Base-by-base conservation (phyloP, 257 asterid genomes). In the Gentiana macrophylla region DNA sequence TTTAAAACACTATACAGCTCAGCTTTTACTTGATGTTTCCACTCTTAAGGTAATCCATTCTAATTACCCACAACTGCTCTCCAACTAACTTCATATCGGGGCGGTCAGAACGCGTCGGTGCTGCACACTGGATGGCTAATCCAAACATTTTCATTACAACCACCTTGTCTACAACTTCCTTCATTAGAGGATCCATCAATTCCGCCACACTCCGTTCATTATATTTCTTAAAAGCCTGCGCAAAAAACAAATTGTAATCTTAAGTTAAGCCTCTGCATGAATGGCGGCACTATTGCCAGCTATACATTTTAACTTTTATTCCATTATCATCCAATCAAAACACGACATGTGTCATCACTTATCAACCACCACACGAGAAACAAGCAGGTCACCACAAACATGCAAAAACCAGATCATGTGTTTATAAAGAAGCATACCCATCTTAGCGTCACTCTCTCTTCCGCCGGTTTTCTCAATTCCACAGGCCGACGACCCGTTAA, bases 401-500 rank as follows among this genome's bases (percentile, higher is more conserved):
- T 24, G 8, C 24, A 74, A 52, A 63, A 49, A 33, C 45, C 24
- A 0, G 24, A 24, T 24, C 24, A 50, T 62, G 5, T 7, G 46
- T 41, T 41, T 45, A 65, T 11, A 12, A 38, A 52, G 57, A 35
- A 51, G 38, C 83, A 69, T 82, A 92, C 99, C 99, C 97, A 92
- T 84, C 79, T 80, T n/a, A 92, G 72, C 0, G 86, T 86, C 62
- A 86, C 86, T 79, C 87, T 80, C 77, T 92, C 97, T 3, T 86
- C 86, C 3, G 84, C 47, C 60, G 82, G 68, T 72, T 67, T 79
- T 71, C 70, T 85, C 74, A 77, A 50, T 75, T 92, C 99, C 75
- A 92, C 94, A 15, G 99, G 99, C 5, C 94, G 82, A 47, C 99
- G 97, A 13, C 97, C 97, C 0, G 95, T 80, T 60, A 92, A 59